phyloP scores from a whole-genome alignment of 2,329 filamentous ascomycete species.

The Chlorencoelia australis region DNA sequence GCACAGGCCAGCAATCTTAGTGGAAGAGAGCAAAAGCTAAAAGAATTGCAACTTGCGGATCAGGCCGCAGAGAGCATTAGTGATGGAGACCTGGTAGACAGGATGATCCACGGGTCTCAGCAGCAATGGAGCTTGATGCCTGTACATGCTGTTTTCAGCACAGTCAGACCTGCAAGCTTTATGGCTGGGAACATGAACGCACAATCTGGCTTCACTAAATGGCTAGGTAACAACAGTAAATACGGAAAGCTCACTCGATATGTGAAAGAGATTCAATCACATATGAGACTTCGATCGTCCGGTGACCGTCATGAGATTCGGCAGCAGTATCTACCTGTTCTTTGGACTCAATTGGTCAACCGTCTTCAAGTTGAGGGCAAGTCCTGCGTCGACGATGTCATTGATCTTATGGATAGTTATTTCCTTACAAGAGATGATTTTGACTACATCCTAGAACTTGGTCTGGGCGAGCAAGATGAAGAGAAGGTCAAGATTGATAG shows the following conservation, averaged over 20 bases:
- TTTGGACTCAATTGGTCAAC: constrained; percentile 75
- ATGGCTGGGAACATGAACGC: constrained; percentile 67
- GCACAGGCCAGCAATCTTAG: constrained; percentile 39
- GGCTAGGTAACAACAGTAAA: constrained; percentile 95
- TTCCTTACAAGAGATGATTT: constrained; percentile 92
- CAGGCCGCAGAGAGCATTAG: constrained; percentile 92
- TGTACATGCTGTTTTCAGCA: constrained; percentile 88
- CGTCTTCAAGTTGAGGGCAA: constrained; percentile 69
- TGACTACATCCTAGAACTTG: constrained; percentile 84
- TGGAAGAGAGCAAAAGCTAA: constrained; percentile 61
- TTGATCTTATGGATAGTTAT: constrained; percentile 94
- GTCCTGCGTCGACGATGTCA: constrained; percentile 71
- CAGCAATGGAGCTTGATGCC: constrained; percentile 99
- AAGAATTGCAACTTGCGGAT: constrained; percentile 76
- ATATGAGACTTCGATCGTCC: constrained; percentile 86
- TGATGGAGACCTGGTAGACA: constrained; percentile 89
- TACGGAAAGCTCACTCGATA: constrained; percentile 66
- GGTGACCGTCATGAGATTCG: constrained; percentile 89
- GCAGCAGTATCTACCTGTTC: constrained; percentile 82
- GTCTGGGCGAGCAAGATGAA: constrained; percentile 74
- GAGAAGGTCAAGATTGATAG: constrained; percentile 67
- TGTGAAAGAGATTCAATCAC: constrained; percentile 89
- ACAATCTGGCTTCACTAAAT: constrained; percentile 69
- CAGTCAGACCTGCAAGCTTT: constrained; percentile 83
- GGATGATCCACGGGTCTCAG: constrained; percentile 97